phyloP scores from a whole-genome alignment of 106 monocot genomes.

The Dioscorea zingiberensis region DNA sequence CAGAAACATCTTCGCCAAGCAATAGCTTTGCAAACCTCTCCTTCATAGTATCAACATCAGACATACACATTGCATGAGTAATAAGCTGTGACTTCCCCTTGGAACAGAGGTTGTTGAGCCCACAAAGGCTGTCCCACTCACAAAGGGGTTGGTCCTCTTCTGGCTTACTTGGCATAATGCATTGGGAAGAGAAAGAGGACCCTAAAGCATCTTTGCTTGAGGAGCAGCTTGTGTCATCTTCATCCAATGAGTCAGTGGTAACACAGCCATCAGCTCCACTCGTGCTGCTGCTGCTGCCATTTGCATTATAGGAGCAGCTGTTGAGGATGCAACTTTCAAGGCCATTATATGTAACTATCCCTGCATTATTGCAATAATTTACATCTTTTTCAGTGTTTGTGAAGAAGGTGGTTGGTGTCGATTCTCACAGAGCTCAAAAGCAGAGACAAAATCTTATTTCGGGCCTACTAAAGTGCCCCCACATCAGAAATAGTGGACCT shows the following conservation, averaged over 20 bases:
- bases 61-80: conserved; percentile 38
- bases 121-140: conserved; percentile 41
- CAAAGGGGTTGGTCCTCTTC: conserved; percentile 44
- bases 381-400: background rate
- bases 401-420: background rate
- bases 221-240: conserved; percentile 70
- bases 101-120: conserved; percentile 18
- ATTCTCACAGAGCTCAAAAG: conserved; percentile 6
- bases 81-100: conserved; percentile 49
- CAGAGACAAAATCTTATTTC: background rate
- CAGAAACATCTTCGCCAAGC: conserved; percentile 84
- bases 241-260: conserved; percentile 51
- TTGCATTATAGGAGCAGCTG: conserved; percentile 53
- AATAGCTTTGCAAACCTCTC: conserved; percentile 78
- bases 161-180: conserved; percentile 29
- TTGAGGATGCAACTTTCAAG: conserved; percentile 78
- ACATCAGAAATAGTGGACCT: no score
- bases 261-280: conserved; percentile 35
- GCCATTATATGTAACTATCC: conserved; percentile 75
- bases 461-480: no score
- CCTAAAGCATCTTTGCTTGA: conserved; percentile 67
- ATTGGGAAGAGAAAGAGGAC: conserved; percentile 65
- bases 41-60: conserved; percentile 87
- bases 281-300: conserved; percentile 30
- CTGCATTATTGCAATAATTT: conserved; percentile 34